These are phyloP conservation scores for Diutina neorugosa DNA, from an alignment of 1,139 yeast genomes.

Conservation along the genomic window DNA sequence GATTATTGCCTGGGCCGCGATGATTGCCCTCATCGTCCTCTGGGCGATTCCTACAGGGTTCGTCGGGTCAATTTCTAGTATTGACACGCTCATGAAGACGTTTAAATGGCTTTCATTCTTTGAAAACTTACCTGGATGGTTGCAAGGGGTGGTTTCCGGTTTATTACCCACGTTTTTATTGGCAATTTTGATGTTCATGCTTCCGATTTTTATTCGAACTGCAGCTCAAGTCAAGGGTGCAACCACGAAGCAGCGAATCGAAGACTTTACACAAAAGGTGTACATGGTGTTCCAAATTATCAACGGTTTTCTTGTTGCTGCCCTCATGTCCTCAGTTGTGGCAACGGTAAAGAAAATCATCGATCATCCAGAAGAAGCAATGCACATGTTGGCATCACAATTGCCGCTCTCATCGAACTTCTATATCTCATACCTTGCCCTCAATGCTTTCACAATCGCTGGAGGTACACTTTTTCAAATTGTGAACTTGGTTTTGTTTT, in stretches of 20 bases:
- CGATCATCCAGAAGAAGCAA: constrained; percentile 52
- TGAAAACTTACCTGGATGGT: constrained; percentile 47
- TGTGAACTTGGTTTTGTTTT: constrained; percentile 57
- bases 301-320: constrained; percentile 59
- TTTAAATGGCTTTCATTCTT: constrained; percentile 64
- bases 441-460: constrained; percentile 77
- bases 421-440: constrained; percentile 53
- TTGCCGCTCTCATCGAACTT: constrained; percentile 88
- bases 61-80: constrained; percentile 86
- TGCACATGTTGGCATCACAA: constrained; percentile 56
- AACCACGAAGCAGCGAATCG: constrained; percentile 52
- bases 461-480: constrained; percentile 75
- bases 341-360: constrained; percentile 61
- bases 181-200: constrained; percentile 68
- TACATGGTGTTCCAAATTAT: constrained; percentile 62
- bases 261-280: constrained; percentile 62
- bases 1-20: constrained; percentile 28
- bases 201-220: constrained; percentile 58
- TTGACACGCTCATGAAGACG: constrained; percentile 55
- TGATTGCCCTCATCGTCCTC: constrained; percentile 51
- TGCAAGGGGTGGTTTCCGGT: constrained; percentile 78
- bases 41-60: constrained; percentile 96
- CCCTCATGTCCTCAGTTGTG: constrained; percentile 61
- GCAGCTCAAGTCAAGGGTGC: constrained; percentile 61
- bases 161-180: constrained; percentile 75